Base-by-base conservation (phyloP, 176 grass and related monocot genomes). In the Avena sativa region DNA sequence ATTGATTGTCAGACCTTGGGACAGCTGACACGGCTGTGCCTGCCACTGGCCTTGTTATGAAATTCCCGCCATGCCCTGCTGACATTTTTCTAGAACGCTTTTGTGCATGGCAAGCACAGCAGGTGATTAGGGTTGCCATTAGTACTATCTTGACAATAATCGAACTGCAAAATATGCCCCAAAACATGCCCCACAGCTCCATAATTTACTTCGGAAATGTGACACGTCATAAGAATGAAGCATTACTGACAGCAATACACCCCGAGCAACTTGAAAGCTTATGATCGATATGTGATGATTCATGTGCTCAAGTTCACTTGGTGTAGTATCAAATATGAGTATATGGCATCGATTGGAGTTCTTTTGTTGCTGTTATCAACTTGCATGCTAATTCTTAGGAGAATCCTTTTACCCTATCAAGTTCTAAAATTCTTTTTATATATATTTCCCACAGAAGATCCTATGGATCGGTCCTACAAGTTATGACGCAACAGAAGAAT, bases 401-500 rank as follows among this genome's bases (percentile, higher is more conserved):
- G 46, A 87, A 12, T 75, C 2, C 40, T 79, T 59, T 67, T 38
- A 79, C 57, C 34, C 19, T 49, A 5, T 40, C 14, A 90, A 75
- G 23, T 79, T 82, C 50, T 87, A 20, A 79, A 34, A 57, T 86
- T 85, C 57, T 58, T 82, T 30, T 53, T 20, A 15, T 66, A 20
- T 81, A 89, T 84, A 38, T 84, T 76, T 85, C 53, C 56, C 81
- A 48, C 90, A 98, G 96, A 95, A 95, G 86, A 85, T 95, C 87
- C 57, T 98, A 79, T 95, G 94, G 93, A 91, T 92, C 71, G 96
- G 93, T 19, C 82, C 90, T 73, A 84, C 90, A 82, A 76, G 87
- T 60, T 92, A 83, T 71, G 70, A 82, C 81, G 84, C 74, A 72
- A 61, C 65, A 52, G 74, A 92, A 86, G 55, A 86, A 14, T 38